Base-by-base conservation (phyloP, 345 rosid genomes). In the Eucalyptus leucophloia region DNA sequence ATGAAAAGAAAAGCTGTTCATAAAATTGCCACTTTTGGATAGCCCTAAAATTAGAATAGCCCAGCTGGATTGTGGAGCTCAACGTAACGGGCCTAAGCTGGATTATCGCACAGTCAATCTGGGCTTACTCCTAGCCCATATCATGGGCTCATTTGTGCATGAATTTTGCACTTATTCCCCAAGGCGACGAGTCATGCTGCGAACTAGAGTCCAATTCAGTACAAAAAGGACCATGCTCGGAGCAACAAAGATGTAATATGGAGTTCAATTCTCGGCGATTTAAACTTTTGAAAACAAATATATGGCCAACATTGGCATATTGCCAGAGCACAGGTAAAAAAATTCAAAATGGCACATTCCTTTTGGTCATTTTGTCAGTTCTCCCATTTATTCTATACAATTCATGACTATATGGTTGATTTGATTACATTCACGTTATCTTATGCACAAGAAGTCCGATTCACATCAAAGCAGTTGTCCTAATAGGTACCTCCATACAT, bases 381-480 rank as follows among this genome's bases (percentile, higher is more conserved):
- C 28, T 77, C 47, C 2, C 16, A 3, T 77, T 40, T 40, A 23
- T 40, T 21, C 8, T 21, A 21, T 12, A 5, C 9, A 7, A 21
- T 77, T 77, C 30, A 12, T 6, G 30, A 21, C 28, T 77, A 21
- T 21, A 21, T 12, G 1, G 2, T 77, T 9, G 4, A 40, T 21
- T 7, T 3, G 30, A 4, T 77, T 7, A 12, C 47, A 21, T 12
- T 40, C 47, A 18, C 28, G 3, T 77, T 12, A 8, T 40, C 30
- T 77, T 21, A 21, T 40, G 5, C 9, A 12, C 3, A 0, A 6
- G 16, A 40, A 40, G 9, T 77, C 47, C 9, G 1, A 65, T 65
- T n/a, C 77, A 8, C 40, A 15, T 8, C 1, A 40, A 15, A 77
- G 3, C 0, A 40, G 16, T 77, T 7, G 0, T 77, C 5, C 9